Base-by-base conservation (phyloP, 2,329 filamentous ascomycete species). In the Calonectria fujianensis region DNA sequence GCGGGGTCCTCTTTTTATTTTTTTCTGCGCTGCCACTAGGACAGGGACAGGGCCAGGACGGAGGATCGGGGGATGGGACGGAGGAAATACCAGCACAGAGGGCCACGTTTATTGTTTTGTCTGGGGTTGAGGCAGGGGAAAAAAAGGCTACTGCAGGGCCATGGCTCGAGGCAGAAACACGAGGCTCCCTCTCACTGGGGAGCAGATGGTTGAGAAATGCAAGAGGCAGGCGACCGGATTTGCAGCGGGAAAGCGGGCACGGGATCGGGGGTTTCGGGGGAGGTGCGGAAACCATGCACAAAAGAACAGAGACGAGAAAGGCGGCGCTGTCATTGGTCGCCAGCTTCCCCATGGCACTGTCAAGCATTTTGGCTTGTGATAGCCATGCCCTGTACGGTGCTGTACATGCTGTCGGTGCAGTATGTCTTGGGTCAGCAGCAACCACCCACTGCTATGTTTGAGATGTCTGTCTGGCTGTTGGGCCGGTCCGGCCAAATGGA, bases 351-450 rank as follows among this genome's bases (percentile, higher is more conserved):
- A 76, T 79, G 76, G 79, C 77, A 77, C 75, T 70, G 70, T 71
- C 65, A 71, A 41, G 65, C 18, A 79, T 77, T 69, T 70, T 70
- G 76, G 79, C 79, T 80, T 80, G 79, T 80, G 79, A 80, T 77
- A 80, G 74, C 76, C 71, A 64, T 70, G 35, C 51, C 75, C 69
- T 76, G 70, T 79, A 72, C 11, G 75, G 75, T 69, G 11, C 7
- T 64, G 37, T 29, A 18, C 57, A 16, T 51, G n/a, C 54, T n/a
- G 51, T 32, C 24, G 2, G n/a, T 48, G 10, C 45, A 24, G 45
- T 48, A 24, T 48, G 57, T 63, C 72, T 67, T 69, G 66, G 54
- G 41, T 45, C 57, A 64, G 72, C 41, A 72, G 57, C 37, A 41
- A 45, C 31, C 57, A 27, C 37, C 16, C 41, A 54, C 27, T 61